A percentile compares a stretch with the other conserved stretches of the same genome.
Conservation (phyloP, 306 rosid genomes). For the Albizia julibrissin region DNA sequence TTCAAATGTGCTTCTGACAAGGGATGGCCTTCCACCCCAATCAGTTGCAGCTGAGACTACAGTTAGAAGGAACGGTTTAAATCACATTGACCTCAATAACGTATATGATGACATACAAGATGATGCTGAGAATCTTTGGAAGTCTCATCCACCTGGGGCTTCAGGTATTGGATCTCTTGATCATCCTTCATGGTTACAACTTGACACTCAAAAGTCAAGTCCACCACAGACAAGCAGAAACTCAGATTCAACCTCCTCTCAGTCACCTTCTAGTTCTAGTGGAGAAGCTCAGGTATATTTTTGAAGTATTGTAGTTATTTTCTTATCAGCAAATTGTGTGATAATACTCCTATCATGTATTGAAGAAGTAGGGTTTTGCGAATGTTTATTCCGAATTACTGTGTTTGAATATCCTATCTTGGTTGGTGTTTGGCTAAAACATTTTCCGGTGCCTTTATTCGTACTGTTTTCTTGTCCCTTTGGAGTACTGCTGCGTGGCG, state of each 20-base stretch:
- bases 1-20: constrained; percentile 33
- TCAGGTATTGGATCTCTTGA: constrained; percentile 40
- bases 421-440: neutral
- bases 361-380: neutral
- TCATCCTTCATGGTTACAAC: constrained; percentile 44
- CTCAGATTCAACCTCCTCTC: constrained; percentile 68
- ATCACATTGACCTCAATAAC: constrained; percentile 62
- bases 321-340: neutral
- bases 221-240: constrained; percentile 67
- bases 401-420: constrained; percentile 10
- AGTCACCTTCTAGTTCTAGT: constrained; percentile 72
- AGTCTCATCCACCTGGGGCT: constrained; percentile 38
- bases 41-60: constrained; percentile 34
- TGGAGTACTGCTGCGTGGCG: neutral
- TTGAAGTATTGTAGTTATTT: constrained; percentile 27
- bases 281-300: constrained; percentile 74
- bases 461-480: neutral
- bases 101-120: constrained; percentile 51
- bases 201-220: constrained; percentile 56
- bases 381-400: constrained; percentile 1
- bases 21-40: constrained; percentile 37
- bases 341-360: constrained; percentile 5
- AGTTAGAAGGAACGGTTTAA: constrained; percentile 43
- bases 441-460: neutral
- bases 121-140: constrained; percentile 38